Base-by-base conservation (phyloP, 75 land plant species). In the Cunninghamia lanceolata region DNA sequence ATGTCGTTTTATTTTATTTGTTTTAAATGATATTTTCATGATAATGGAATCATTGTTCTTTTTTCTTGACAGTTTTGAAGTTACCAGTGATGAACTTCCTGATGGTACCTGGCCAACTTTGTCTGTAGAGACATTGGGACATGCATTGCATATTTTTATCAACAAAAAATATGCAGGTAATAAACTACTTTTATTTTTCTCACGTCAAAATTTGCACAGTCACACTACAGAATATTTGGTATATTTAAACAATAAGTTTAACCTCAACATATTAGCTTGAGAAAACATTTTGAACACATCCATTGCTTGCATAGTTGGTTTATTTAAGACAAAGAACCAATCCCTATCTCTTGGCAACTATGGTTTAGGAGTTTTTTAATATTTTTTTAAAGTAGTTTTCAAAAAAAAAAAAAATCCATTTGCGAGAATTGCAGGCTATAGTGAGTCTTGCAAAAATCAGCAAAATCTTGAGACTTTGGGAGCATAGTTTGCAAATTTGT, bases 71-170 rank as follows among this genome's bases (percentile, higher is more conserved):
- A 42, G 45, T 43, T 35, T 82, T 7, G 52, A 46, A 82, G 45
- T 82, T 82, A 28, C 28, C 46, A 25, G 39, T 28, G 47, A 82
- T 42, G 52, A 42, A 35, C 21, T 42, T 43, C 16, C 83, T 5
- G 39, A 42, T n/a, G 39, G 52, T 40, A 43, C 14, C 75, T 14
- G 11, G 13, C 75, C 75, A 73, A 11, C 63, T 47, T 71, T 89
- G 8, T 50, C 86, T 42, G 53, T 93, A 70, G 86, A 86, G 13
- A 85, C 86, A 25, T 59, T 88, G 88, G 91, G 93, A 36, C 89
- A 94, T 91, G 93, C 92, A 30, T 86, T 89, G 82, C 89, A 91
- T 74, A 87, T 91, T 40, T 94, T 94, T 88, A 85, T 94, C 36
- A 94, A 94, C 84, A 89, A 89, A 78, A 84, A 87, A 35, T 82